Evolutionary conservation across 371 early-diverging fungal species (phyloP).

Genomic region (Batkoa obscura): DNA sequence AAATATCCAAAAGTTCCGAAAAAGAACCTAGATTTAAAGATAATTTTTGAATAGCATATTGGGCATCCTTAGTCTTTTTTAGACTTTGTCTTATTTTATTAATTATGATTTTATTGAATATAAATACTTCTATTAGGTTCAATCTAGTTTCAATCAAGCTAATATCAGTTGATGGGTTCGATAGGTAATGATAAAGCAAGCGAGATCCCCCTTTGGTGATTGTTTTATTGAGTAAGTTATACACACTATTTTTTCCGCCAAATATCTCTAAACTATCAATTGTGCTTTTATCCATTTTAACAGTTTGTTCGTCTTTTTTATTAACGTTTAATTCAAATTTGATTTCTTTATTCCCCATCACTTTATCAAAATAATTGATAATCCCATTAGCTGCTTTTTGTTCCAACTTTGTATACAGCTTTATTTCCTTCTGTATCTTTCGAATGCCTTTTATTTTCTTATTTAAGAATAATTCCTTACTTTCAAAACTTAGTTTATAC

Average conservation of each 20-base stretch:
- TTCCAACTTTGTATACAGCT: constrained; percentile 10
- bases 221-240: constrained; percentile 27
- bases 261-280: constrained; percentile 32
- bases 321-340: constrained; percentile 24
- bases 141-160: constrained; percentile 33
- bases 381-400: constrained; percentile 26
- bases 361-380: constrained; percentile 28
- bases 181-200: constrained; percentile 43
- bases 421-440: too few relatives aligned
- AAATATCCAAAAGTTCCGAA: constrained; percentile 30
- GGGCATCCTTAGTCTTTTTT: constrained; percentile 38
- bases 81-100: constrained; percentile 25
- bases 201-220: constrained; percentile 63
- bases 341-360: constrained; percentile 22
- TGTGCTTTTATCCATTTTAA: constrained; percentile 38
- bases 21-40: constrained; percentile 40
- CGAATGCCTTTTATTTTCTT: too few relatives aligned
- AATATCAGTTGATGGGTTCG: constrained; percentile 35
- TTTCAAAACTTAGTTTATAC: too few relatives aligned
- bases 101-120: constrained; percentile 21
- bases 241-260: constrained; percentile 12
- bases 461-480: too few relatives aligned
- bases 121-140: constrained; percentile 47
- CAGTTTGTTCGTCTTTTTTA: constrained; percentile 18
- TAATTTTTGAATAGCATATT: constrained; percentile 45